Evolutionary conservation across 2,329 filamentous ascomycete genomes (phyloP), one percentile per base, ranked within the genome.

Genomic region (Pyrenophora teres): DNA sequence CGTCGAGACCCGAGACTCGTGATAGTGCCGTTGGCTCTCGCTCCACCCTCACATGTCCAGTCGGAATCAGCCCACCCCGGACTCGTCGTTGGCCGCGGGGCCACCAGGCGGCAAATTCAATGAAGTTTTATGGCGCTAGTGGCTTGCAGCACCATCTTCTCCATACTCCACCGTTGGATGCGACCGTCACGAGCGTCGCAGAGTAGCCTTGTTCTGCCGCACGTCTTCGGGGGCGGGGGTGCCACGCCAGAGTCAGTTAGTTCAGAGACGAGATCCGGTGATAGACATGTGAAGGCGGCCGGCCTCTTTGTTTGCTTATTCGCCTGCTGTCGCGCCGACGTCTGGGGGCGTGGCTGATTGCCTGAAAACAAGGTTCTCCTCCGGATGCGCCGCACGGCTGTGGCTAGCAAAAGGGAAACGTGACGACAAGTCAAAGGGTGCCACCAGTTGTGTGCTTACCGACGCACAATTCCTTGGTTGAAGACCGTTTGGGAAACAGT

Each of bases 331-430:
- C 52, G 57, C 43, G 30, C 54, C 52, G 50, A 19, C 40, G 19
- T 39, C 46, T 51, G 42, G 33, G 36, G 39, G 39, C 40, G 40
- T 38, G 36, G 41, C 31, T 46, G 50, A 48, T 56, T 31, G 57
- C 52, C 52, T 56, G 40, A 57, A n/a, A 46, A 50, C 63, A 67
- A 53, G 65, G 62, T 67, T 68, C 65, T 69, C 67, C 65, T 69
- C 67, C 64, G 67, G 62, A 69, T 62, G 48, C 56, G 59, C 59
- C 57, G 55, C 63, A 62, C 65, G 64, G 67, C 39, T 69, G 62
- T 67, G 63, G 64, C 66, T 50, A 59, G 53, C 57, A 50, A 64
- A 59, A 55, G 37, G 59, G 60, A 52, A 60, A 52, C 46, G 63
- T 59, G 43, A 57, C 48, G 46, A 55, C 47, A 59, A 49, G 52